A percentile compares a stretch with the other conserved stretches of the same genome.
phyloP scores from a whole-genome alignment of 1,139 yeast species.

The Protomyces arabidopsidicola region DNA sequence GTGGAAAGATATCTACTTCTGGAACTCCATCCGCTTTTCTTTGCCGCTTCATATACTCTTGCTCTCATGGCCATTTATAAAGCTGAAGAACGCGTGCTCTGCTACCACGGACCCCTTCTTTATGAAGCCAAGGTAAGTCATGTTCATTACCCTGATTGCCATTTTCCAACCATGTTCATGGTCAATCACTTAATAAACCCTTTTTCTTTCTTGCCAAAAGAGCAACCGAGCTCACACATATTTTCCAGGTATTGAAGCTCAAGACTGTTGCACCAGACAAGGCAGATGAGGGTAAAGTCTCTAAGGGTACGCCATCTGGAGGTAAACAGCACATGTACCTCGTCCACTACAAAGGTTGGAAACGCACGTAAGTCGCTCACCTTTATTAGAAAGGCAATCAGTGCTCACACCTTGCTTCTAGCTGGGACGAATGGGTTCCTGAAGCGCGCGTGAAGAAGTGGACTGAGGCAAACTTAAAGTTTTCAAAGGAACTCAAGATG shows the following conservation, averaged over 20 bases:
- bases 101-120: conserved; percentile 85
- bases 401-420: background rate
- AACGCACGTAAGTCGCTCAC: conserved; percentile 46
- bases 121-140: conserved; percentile 81
- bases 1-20: too few species aligned
- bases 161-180: conserved; percentile 34
- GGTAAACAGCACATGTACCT: conserved; percentile 44
- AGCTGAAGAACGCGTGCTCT: conserved; percentile 43
- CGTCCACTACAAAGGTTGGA: conserved; percentile 95
- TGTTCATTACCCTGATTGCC: conserved; percentile 38
- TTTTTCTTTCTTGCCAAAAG: background rate
- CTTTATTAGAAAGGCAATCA: background rate
- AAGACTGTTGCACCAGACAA: conserved; percentile 20
- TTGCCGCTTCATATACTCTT: background rate
- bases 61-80: conserved; percentile 15
- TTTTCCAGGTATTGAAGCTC: conserved; percentile 34
- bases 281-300: conserved; percentile 28
- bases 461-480: conserved; percentile 62
- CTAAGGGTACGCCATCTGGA: background rate
- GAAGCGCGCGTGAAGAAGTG: conserved; percentile 61
- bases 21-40: background rate
- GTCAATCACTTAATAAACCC: background rate
- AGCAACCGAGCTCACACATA: conserved; percentile 37
- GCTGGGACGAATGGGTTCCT: conserved; percentile 95
- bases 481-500: conserved; percentile 60